These are phyloP conservation scores for Cinchona pubescens DNA, from an alignment of 257 asterid genomes.

Conservation along the genomic window DNA sequence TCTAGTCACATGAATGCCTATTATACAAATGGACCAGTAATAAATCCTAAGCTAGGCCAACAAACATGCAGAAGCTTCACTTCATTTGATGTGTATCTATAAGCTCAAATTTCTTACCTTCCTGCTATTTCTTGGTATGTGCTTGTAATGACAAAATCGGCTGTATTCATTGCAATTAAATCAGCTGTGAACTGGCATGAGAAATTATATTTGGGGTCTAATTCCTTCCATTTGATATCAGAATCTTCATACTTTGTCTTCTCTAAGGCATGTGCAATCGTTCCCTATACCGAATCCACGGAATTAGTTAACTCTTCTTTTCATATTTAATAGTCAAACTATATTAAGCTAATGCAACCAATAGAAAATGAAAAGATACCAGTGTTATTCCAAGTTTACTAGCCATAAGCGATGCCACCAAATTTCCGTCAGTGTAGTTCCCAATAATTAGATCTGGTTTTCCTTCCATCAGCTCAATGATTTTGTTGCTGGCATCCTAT, in stretches of 20 bases:
- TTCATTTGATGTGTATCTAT: not conserved
- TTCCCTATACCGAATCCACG: slow-evolving; percentile 48
- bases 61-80: not conserved
- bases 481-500: slow-evolving; percentile 67
- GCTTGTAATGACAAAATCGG: slow-evolving; percentile 91
- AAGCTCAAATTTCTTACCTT: slow-evolving; percentile 40
- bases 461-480: slow-evolving; percentile 76
- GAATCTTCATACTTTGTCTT: slow-evolving; percentile 94
- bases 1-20: not conserved
- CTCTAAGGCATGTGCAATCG: slow-evolving; percentile 94
- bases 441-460: slow-evolving; percentile 87
- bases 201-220: slow-evolving; percentile 74
- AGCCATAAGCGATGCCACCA: slow-evolving; percentile 92
- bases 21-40: not conserved
- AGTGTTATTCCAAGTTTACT: slow-evolving; percentile 82
- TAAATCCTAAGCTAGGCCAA: not conserved
- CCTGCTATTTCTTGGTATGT: slow-evolving; percentile 96
- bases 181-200: slow-evolving; percentile 95
- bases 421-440: slow-evolving; percentile 86
- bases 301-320: slow-evolving; percentile 5
- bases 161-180: slow-evolving; percentile 79
- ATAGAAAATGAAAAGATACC: slow-evolving; percentile 37
- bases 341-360: not conserved
- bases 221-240: slow-evolving; percentile 77
- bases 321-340: not conserved